Evolutionary conservation across 768 basidiomycete species (phyloP).

Genomic region (Krasilnikovozyma curviuscula): DNA sequence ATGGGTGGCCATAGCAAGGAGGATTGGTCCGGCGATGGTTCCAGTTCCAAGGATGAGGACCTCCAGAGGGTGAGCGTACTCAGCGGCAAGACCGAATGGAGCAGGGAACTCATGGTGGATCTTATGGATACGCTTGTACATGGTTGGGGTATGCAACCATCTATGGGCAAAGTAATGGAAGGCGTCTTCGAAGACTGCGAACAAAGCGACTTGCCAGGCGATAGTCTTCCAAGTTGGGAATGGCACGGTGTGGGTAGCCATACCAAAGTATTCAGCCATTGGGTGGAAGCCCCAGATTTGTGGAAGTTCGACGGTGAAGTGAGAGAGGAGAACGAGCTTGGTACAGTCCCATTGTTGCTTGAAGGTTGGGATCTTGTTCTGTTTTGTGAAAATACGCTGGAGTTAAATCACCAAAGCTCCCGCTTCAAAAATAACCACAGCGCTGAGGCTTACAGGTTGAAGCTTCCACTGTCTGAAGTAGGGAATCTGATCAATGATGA

Average conservation of each 20-base stretch:
- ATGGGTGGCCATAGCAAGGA: conserved; percentile 29
- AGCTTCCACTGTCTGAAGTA: conserved; percentile 91
- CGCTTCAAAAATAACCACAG: neutral
- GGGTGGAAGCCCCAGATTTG: conserved; percentile 27
- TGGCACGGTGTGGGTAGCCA: conserved; percentile 83
- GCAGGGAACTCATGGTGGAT: conserved; percentile 94
- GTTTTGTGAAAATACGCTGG: neutral
- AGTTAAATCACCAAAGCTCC: neutral
- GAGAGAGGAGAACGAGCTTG: conserved; percentile 77
- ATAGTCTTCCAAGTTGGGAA: conserved; percentile 57
- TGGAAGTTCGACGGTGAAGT: conserved; percentile 88
- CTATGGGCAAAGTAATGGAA: conserved; percentile 75
- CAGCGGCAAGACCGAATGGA: conserved; percentile 85
- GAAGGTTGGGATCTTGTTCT: conserved; percentile 51
- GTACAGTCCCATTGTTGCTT: conserved; percentile 90
- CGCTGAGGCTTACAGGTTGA: conserved; percentile 38
- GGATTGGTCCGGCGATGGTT: conserved; percentile 67
- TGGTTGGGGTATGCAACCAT: conserved; percentile 52
- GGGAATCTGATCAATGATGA: conserved; percentile 81
- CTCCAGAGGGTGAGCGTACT: conserved; percentile 94
- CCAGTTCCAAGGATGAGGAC: conserved; percentile 85
- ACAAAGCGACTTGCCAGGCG: conserved; percentile 36
- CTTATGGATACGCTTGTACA: conserved; percentile 61
- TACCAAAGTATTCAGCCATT: conserved; percentile 64
- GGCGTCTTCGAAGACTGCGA: conserved; percentile 90